phyloP scores from a whole-genome alignment of 176 grass and related monocot species.

The Zoysia pacifica region DNA sequence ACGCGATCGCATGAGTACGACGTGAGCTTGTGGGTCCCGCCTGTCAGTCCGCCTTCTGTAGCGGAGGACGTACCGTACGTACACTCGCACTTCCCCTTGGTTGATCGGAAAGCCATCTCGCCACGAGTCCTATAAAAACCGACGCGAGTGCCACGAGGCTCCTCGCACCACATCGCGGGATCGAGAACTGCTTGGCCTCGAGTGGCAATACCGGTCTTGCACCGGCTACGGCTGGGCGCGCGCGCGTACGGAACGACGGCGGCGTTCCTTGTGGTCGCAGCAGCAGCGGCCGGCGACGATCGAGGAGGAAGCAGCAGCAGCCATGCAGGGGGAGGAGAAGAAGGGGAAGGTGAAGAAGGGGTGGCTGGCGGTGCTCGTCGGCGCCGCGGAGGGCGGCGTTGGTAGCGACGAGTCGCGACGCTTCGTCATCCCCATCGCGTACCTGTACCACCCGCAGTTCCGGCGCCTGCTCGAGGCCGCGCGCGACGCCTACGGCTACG shows the following conservation, averaged over 20 bases:
- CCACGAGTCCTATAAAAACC: too few relatives aligned
- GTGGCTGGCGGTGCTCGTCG: constrained; percentile 79
- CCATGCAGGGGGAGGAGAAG: constrained; percentile 64
- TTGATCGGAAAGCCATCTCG: too few relatives aligned
- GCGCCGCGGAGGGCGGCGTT: constrained; percentile 37
- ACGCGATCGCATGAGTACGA: constrained; percentile 9
- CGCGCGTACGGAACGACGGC: constrained; percentile 14
- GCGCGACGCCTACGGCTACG: constrained; percentile 79
- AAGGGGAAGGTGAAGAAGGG: constrained; percentile 95
- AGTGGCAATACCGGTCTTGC: background rate
- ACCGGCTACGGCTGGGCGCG: background rate
- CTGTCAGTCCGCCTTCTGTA: too few relatives aligned
- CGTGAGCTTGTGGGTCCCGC: too few relatives aligned
- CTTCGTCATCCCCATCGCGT: constrained; percentile 91
- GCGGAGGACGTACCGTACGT: too few relatives aligned
- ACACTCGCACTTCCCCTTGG: too few relatives aligned
- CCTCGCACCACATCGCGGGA: constrained; percentile 7
- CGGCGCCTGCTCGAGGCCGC: constrained; percentile 63
- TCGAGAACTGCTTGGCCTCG: background rate
- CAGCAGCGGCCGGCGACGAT: background rate
- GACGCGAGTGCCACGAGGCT: background rate
- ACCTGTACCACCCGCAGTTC: constrained; percentile 87
- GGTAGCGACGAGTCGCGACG: constrained; percentile 31
- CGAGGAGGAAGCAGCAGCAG: background rate
- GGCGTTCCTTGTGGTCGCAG: background rate